Evolutionary conservation across 1,284 basidiomycete genomes (phyloP), one percentile per base, ranked within the genome.

Genomic region (Volvariella surrecta): DNA sequence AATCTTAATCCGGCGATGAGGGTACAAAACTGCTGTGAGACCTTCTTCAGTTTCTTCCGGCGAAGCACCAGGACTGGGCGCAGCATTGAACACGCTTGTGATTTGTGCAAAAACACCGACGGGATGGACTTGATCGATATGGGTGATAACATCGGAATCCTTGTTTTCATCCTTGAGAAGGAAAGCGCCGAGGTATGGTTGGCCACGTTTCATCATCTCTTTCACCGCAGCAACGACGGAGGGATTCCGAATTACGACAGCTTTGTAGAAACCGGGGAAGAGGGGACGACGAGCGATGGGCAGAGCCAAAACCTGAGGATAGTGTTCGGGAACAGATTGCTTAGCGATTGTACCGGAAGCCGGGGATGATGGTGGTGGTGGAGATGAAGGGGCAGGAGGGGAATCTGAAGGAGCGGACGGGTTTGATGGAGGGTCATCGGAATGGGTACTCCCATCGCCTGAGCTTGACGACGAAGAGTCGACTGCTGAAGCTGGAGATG

Each of bases 91-190:
- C 3, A 95, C 87, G 53, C 89, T 93, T 1, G 95, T 98, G 49
- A 99, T 93, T 66, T 99, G 95, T 2, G 93, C 93, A 59, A 99
- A 97, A 7, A 99, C 93, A 48, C 96, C 96, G 44, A 97, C 91
- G 2, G 80, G 77, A 64, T 98, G 90, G 2, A 99, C 92, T 48
- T 90, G 82, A 63, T 89, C 78, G 42, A 91, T 64, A 56, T 88
- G 85, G 49, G 87, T 88, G 56, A 98, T 96, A 46, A 95, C 79
- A 62, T 99, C 96, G 54, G 85, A 86, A 63, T 99, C 95, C 45
- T 84, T 76, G 52, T 92, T 82, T 52, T 93, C 89, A 60, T 98
- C 93, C 70, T 97, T 98, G 56, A 98, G 82, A 34, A 99, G 66
- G 72, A 99, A 99, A 18, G 95, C 96, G 46, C 96, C 95, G 48